Base-by-base conservation (phyloP, 805 yeast genomes). In the Starmera pachycereana region DNA sequence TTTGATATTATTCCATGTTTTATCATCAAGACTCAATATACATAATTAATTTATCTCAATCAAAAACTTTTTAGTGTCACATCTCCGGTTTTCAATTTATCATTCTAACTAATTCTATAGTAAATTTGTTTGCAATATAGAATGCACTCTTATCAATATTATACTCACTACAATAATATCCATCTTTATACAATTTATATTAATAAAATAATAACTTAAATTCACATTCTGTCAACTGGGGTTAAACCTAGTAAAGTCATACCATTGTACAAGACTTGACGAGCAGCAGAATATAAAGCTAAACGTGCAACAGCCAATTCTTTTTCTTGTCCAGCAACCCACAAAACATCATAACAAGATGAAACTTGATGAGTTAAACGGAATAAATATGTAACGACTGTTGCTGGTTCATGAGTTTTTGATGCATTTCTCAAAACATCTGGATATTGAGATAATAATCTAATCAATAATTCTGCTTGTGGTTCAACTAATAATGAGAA, bases 141-240 rank as follows among this genome's bases (percentile, higher is more conserved):
- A n/a, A n/a, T n/a, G n/a, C n/a, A n/a, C n/a, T n/a, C n/a, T n/a
- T n/a, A n/a, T n/a, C n/a, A n/a, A n/a, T n/a, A n/a, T n/a, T n/a
- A n/a, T n/a, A n/a, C n/a, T n/a, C n/a, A n/a, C n/a, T 22, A 22
- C 25, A 22, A 22, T 7, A 22, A 22, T n/a, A n/a, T n/a, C n/a
- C 25, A 6, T 4, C 7, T 22, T 22, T 7, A 22, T 22, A 22
- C 25, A 22, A 22, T 22, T 7, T 22, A 22, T 22, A 22, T 22
- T 7, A 22, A 22, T 22, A 22, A 22, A 6, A 22, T 6, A 22
- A 22, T 22, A 22, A 22, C 7, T 22, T 22, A 4, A 22, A 22
- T 22, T 22, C 71, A 90, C 97, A 90, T 90, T 76, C 97, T 81
- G 54, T 90, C 96, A 46, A 92, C 97, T n/a, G 99, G 97, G 35